Percentiles rank a stretch among this genome's conserved stretches.
These are phyloP conservation scores for Tremella fuciformis DNA, from an alignment of 768 basidiomycete genomes.

Conservation along the genomic window DNA sequence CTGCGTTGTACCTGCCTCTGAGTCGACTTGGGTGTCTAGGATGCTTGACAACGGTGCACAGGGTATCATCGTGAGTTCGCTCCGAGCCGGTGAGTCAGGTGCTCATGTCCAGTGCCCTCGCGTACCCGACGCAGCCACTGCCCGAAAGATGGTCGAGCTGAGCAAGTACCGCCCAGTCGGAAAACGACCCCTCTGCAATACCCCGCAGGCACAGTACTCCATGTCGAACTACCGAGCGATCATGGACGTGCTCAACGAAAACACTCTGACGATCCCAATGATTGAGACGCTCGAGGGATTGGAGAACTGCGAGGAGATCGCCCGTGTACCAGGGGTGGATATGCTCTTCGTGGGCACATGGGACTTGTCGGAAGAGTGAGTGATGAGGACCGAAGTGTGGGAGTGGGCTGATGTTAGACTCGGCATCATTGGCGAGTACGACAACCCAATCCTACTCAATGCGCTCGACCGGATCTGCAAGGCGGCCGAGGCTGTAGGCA, in stretches of 20 bases:
- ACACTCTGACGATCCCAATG: constrained; percentile 14
- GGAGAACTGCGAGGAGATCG: constrained; percentile 15
- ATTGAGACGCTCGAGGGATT: constrained; percentile 22
- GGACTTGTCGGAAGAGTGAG: constrained; percentile 9
- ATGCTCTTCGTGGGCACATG: constrained; percentile 4
- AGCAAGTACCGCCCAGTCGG: constrained; percentile 18
- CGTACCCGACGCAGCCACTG: constrained; percentile 8
- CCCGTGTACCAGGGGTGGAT: constrained; percentile 9
- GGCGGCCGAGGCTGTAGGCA: constrained; percentile 8
- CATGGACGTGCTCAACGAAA: constrained; percentile 11
- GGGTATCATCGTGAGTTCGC: constrained; percentile 14
- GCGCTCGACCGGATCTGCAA: constrained; percentile 17
- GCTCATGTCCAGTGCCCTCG: constrained; percentile 9
- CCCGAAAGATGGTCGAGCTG: constrained; percentile 3
- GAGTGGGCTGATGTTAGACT: constrained; percentile 11
- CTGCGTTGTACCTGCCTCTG: constrained; percentile 5
- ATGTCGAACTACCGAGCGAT: constrained; percentile 5
- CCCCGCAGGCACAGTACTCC: constrained; percentile 15
- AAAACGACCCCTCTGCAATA: constrained; percentile 16
- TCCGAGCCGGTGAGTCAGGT: not conserved
- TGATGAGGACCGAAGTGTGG: not conserved
- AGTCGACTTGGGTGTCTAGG: constrained; percentile 17
- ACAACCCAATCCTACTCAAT: constrained; percentile 12
- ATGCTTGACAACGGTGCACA: constrained; percentile 20
- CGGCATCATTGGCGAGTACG: constrained; percentile 17